Base-by-base conservation (phyloP, 2,329 filamentous ascomycete species). In the Sordariomycetes sp. region DNA sequence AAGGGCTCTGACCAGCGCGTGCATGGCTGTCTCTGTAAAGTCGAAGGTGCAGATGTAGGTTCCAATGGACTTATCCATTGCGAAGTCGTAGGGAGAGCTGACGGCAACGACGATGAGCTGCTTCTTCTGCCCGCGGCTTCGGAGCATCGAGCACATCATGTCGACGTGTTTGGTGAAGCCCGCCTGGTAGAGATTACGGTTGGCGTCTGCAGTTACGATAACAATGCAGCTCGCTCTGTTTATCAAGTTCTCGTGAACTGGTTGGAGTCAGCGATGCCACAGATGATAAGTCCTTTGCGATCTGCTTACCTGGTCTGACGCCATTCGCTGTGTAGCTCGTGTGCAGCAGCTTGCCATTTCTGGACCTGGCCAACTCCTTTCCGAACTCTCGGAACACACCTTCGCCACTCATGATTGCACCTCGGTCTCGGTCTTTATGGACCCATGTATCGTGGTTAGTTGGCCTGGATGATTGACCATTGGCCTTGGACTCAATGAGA, bases 41-140 rank as follows among this genome's bases (percentile, higher is more conserved):
- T 95, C 88, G 55, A 93, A 95, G 0, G 88, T 94, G 63, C 90
- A 95, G 26, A 96, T 72, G 48, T 95, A 95, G 1, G 88, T 94
- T 6, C 85, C 84, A 26, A 96, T 90, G 1, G 79, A 79, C 43
- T 82, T 82, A 49, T 96, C 90, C 73, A 90, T 87, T 29, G 86
- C 87, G 54, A 96, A 96, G 55, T 96, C 90, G 55, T 95, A 96
- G 0, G 90, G 90, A 1, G 88, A 95, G 58, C 87, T 94, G 45
- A 94, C 88, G 1, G 90, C 84, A 7, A 95, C 82, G 4, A 95
- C 90, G 17, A 95, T 79, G 24, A 95, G 63, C 1, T 88, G 85
- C 58, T 94, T 95, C 55, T 92, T 85, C 50, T 87, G 83, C 3
- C 83, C 83, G 11, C 73, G 74, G 6, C 80, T 77, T 6, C 78